Conservation (phyloP, 2,329 filamentous ascomycete species). For the Ophiostoma quercus region DNA sequence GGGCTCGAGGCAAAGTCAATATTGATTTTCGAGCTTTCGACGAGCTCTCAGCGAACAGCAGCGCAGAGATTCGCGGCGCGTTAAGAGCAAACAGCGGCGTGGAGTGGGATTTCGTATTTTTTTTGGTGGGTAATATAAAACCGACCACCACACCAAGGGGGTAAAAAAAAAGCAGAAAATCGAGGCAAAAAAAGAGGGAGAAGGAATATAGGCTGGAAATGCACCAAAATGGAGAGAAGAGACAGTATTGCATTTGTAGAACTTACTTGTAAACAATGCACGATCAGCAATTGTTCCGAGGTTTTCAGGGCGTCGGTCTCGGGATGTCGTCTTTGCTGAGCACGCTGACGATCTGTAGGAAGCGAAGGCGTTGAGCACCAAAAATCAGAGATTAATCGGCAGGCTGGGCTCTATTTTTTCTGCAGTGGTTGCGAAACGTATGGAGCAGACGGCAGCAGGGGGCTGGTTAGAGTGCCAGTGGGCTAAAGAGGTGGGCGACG, state of each 20-base stretch:
- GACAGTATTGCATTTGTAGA: neutral
- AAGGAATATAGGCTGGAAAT: neutral
- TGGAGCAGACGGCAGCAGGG: conserved; percentile 9
- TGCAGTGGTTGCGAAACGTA: conserved; percentile 6
- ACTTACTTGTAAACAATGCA: neutral
- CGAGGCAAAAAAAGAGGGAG: neutral
- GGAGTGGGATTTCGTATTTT: conserved; percentile 15
- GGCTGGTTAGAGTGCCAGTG: conserved; percentile 13
- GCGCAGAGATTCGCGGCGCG: neutral
- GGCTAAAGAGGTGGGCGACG: neutral
- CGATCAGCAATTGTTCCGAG: neutral
- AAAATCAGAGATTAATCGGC: conserved; percentile 6
- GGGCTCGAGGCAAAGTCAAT: conserved; percentile 22
- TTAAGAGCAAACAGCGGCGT: conserved; percentile 2
- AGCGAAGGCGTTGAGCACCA: neutral
- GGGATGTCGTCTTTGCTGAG: neutral
- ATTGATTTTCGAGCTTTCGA: conserved; percentile 23
- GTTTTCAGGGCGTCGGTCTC: neutral
- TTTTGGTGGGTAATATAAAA: conserved; percentile 15
- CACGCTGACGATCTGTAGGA: conserved; percentile 11
- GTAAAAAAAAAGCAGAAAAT: neutral
- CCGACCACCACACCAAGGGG: conserved; percentile 13
- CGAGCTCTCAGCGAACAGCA: conserved; percentile 13
- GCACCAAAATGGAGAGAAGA: too few species aligned
- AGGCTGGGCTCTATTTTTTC: neutral